A percentile compares a stretch with the other conserved stretches of the same genome.
Conservation (phyloP, 2,329 filamentous ascomycete species). For the Colletotrichum sp. region DNA sequence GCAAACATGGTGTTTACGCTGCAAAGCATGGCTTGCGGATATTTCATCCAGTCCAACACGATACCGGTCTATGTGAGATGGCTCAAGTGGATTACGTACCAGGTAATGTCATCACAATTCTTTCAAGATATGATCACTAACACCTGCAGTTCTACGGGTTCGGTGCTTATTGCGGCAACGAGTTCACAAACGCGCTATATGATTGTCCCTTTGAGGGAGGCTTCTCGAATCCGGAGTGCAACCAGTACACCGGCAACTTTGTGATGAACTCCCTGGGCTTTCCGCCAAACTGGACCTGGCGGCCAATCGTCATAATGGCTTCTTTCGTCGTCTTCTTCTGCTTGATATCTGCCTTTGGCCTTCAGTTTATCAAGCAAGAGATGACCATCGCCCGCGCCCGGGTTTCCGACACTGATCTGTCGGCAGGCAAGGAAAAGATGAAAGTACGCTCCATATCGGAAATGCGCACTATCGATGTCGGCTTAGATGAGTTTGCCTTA, state of each 20-base stretch:
- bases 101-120: conserved; percentile 36
- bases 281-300: conserved; percentile 68
- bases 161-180: conserved; percentile 73
- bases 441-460: conserved; percentile 53
- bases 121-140: conserved; percentile 31
- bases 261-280: conserved; percentile 74
- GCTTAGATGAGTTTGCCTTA: conserved; percentile 67
- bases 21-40: conserved; percentile 77
- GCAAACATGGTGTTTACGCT: conserved; percentile 76
- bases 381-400: conserved; percentile 72
- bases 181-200: conserved; percentile 75
- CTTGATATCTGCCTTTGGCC: conserved; percentile 61
- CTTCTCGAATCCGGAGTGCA: conserved; percentile 67
- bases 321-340: conserved; percentile 70
- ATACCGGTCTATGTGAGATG: conserved; percentile 81
- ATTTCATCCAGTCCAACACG: conserved; percentile 75
- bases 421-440: conserved; percentile 75
- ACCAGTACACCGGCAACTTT: conserved; percentile 71
- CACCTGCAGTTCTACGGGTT: conserved; percentile 69
- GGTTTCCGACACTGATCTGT: conserved; percentile 63
- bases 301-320: conserved; percentile 67
- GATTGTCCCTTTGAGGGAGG: conserved; percentile 71
- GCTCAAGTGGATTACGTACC: conserved; percentile 72
- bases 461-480: conserved; percentile 67
- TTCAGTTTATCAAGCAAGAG: conserved; percentile 69